A percentile compares a stretch with the other conserved stretches of the same genome.
These are phyloP conservation scores for Pyrrhoderma lamaoense DNA, from an alignment of 1,284 basidiomycete species.

Conservation along the genomic window DNA sequence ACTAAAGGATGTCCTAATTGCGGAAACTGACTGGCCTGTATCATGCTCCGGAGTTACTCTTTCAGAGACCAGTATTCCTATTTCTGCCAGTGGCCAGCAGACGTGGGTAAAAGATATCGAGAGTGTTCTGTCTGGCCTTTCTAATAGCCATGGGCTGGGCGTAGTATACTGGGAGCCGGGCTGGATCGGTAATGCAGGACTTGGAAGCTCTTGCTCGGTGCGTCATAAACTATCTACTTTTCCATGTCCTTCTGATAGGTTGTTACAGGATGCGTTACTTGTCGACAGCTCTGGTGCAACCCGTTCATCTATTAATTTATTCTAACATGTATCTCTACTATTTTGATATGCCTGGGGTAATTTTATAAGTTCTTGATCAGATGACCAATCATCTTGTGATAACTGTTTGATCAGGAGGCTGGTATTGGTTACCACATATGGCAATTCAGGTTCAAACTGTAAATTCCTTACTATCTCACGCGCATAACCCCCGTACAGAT, in stretches of 20 bases:
- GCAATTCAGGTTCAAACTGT: no score
- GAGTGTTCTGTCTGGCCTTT: constrained; percentile 37
- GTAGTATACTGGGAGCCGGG: constrained; percentile 58
- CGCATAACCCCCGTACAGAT: no score
- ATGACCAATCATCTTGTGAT: no score
- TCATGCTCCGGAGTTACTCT: constrained; percentile 40
- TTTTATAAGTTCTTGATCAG: no score
- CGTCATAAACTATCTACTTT: constrained; percentile 21
- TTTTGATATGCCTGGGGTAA: no score
- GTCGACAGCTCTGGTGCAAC: constrained; percentile 28
- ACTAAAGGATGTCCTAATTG: constrained; percentile 44
- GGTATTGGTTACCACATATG: no score
- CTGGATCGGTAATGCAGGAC: constrained; percentile 51
- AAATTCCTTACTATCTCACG: no score
- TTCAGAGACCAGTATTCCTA: constrained; percentile 42
- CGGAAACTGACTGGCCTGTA: constrained; percentile 60
- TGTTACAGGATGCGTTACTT: constrained; percentile 29
- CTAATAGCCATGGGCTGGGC: constrained; percentile 40
- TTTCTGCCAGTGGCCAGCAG: constrained; percentile 46
- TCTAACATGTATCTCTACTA: background rate
- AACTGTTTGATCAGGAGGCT: no score
- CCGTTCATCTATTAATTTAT: constrained; percentile 26
- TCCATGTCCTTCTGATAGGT: background rate
- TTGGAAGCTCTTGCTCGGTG: constrained; percentile 50
- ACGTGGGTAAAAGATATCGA: constrained; percentile 48